Evolutionary conservation across 2,329 filamentous ascomycete species (phyloP), one percentile per base, ranked within the genome.

Genomic region (Immersiporthe knoxdaviesiana): DNA sequence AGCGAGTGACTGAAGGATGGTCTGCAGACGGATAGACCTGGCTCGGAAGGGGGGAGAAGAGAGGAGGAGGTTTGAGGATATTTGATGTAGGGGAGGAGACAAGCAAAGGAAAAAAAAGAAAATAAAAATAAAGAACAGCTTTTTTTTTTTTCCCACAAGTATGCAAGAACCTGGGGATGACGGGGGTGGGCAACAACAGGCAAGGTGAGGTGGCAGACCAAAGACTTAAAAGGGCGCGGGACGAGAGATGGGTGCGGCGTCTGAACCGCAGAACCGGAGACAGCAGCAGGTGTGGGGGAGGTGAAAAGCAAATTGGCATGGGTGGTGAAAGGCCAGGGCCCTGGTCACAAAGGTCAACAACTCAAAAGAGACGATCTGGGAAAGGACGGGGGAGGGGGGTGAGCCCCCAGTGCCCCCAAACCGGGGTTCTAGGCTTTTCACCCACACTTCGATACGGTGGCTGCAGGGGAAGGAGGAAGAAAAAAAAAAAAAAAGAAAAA

Each of bases 191-290:
- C 44, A 47, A n/a, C 21, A 59, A n/a, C 21, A 59, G 47, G 12
- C 52, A 65, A 41, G 24, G 58, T 30, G 52, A 59, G 54, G 63
- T 65, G 63, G 63, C 63, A 50, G 63, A 30, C 52, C n/a, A 59
- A 59, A 59, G 41, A 35, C 37, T 59, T 59, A 58, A 65, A 52
- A 65, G 18, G 32, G 63, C 16, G 58, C 59, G 58, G 10, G 35
- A 39, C 11, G 37, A 35, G 41, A 21, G 44, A 50, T 63, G 39
- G 41, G 61, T 21, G 30, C 39, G 27, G 39, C 24, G 61, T 63
- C 18, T 47, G 37, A 50, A 47, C 16, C 39, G 61, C 24, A 63
- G 18, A 14, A 21, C 24, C 41, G n/a, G 41, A 24, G 41, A 50
- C 21, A 35, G n/a, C n/a, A n/a, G n/a, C n/a, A 37, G 35, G 39